phyloP scores from a whole-genome alignment of 2,329 filamentous ascomycete species.

The Anthostomella pinea region DNA sequence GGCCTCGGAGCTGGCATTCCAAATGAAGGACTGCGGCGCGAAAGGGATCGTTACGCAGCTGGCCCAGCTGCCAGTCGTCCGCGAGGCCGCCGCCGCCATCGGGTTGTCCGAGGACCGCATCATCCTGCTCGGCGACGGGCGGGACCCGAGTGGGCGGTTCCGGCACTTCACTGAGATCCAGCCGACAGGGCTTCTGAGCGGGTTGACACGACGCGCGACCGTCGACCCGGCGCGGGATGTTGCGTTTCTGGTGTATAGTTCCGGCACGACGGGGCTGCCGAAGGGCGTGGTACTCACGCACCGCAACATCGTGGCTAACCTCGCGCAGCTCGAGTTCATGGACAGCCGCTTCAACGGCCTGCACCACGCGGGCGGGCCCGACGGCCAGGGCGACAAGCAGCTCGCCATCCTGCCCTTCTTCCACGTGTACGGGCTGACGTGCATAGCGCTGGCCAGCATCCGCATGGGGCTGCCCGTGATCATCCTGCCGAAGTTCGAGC shows the following conservation, averaged over 20 bases:
- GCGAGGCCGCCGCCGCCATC: conserved; percentile 64
- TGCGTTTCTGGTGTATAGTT: conserved; percentile 83
- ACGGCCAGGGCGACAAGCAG: conserved; percentile 66
- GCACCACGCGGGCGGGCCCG: conserved; percentile 52
- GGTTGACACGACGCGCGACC: conserved; percentile 50
- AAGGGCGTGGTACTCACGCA: conserved; percentile 91
- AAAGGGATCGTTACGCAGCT: conserved; percentile 74
- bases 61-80: conserved; percentile 61
- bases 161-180: conserved; percentile 73
- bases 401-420: conserved; percentile 85
- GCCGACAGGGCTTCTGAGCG: conserved; percentile 57
- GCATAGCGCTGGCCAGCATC: conserved; percentile 66
- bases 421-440: conserved; percentile 78
- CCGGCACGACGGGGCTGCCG: conserved; percentile 84
- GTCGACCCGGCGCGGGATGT: conserved; percentile 69
- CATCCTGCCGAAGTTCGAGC: conserved; percentile 77
- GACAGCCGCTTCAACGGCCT: conserved; percentile 57
- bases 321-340: conserved; percentile 51
- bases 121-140: conserved; percentile 69
- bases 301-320: conserved; percentile 75
- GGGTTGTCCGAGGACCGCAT: conserved; percentile 71
- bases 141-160: conserved; percentile 54
- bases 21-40: conserved; percentile 75
- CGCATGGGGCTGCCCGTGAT: conserved; percentile 64
- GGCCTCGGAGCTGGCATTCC: conserved; percentile 76